phyloP scores from a whole-genome alignment of 2,329 filamentous ascomycete genomes.

The Grosmannia serpens region DNA sequence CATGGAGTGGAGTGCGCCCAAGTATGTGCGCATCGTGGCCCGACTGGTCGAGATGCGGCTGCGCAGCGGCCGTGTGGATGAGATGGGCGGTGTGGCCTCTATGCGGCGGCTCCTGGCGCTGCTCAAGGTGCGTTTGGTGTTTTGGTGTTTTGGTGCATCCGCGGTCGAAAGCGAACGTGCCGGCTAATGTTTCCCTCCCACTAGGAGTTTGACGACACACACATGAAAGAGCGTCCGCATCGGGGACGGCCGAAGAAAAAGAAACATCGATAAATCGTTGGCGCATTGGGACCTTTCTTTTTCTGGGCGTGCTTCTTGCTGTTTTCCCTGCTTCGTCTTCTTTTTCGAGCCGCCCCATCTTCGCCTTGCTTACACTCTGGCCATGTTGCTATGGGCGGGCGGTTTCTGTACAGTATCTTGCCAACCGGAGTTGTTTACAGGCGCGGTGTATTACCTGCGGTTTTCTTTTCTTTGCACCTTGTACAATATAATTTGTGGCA shows the following conservation, averaged over 20 bases:
- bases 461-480: neutral
- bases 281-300: neutral
- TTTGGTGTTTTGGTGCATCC: no score
- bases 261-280: neutral
- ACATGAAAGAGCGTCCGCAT: conserved; percentile 2
- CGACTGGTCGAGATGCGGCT: conserved; percentile 11
- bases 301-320: neutral
- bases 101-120: conserved; percentile 9
- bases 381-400: no score
- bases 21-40: conserved; percentile 13
- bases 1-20: conserved; percentile 16
- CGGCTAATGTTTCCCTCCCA: neutral
- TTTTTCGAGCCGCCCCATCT: no score
- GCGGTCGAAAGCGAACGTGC: no score
- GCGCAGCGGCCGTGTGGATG: conserved; percentile 7
- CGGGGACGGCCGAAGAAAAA: neutral
- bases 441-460: neutral
- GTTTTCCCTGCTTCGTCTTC: neutral
- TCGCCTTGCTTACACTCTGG: no score
- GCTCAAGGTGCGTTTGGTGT: conserved; percentile 8
- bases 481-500: no score
- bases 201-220: conserved; percentile 11
- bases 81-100: conserved; percentile 12
- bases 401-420: neutral
- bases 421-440: neutral